Evolutionary conservation across 2,329 filamentous ascomycete species (phyloP).

Genomic region (Simplicillium sp.): DNA sequence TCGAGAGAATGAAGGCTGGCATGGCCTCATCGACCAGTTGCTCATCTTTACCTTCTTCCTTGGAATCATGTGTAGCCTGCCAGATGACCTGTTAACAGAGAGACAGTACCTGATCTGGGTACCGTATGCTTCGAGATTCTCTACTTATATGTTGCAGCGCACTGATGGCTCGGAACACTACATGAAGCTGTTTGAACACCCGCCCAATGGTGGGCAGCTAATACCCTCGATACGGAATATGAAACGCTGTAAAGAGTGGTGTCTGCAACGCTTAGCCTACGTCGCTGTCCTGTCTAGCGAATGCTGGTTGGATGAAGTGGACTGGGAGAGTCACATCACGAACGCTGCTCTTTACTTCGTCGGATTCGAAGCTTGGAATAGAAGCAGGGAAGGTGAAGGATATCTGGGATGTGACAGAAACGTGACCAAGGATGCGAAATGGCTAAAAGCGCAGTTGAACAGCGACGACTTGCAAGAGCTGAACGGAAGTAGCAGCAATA

Average conservation of each 20-base stretch:
- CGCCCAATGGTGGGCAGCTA: background rate
- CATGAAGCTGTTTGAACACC: background rate
- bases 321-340: constrained; percentile 3
- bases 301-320: background rate
- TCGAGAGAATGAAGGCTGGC: background rate
- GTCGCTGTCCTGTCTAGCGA: background rate
- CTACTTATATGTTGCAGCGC: background rate
- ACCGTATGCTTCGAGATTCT: background rate
- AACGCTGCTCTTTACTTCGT: constrained; percentile 4
- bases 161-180: no score
- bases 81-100: background rate
- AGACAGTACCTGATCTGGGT: background rate
- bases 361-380: constrained; percentile 7
- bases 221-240: background rate
- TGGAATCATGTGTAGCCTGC: background rate
- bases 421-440: constrained; percentile 1
- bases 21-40: background rate
- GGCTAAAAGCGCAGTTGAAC: constrained; percentile 1
- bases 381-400: background rate
- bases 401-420: constrained; percentile 5
- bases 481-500: background rate
- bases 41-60: constrained; percentile 1
- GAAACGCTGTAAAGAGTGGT: constrained; percentile 1
- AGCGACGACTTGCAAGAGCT: background rate
- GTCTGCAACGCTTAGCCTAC: background rate